Conservation (phyloP, 768 basidiomycete genomes). For the Tricholoma terreum region DNA sequence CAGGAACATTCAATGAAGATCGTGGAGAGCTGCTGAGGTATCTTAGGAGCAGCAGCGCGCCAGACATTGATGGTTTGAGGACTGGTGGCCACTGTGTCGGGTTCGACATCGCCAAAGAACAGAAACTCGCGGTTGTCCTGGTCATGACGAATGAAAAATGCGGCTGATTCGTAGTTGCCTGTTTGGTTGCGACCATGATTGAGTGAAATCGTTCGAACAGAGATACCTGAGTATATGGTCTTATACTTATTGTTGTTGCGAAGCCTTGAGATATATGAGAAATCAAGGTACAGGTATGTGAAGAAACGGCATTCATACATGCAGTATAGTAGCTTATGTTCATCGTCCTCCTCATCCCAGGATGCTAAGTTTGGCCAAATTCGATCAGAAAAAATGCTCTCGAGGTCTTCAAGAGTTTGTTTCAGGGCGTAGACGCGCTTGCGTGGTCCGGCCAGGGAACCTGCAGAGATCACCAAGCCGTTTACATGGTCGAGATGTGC, state of each 20-base stretch:
- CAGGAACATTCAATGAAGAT: slow-evolving; percentile 97
- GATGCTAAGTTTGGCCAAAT: slow-evolving; percentile 87
- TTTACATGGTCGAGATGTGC: slow-evolving; percentile 90
- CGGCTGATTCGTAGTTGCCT: slow-evolving; percentile 70
- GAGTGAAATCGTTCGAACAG: slow-evolving; percentile 65
- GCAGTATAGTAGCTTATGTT: slow-evolving; percentile 59
- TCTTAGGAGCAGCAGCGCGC: slow-evolving; percentile 75
- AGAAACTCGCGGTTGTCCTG: slow-evolving; percentile 66
- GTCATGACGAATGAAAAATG: slow-evolving; percentile 81
- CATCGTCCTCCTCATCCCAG: slow-evolving; percentile 61
- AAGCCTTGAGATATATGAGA: slow-evolving; percentile 46
- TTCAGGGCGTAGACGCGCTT: slow-evolving; percentile 63
- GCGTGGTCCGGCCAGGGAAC: slow-evolving; percentile 58
- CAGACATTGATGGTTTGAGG: slow-evolving; percentile 73
- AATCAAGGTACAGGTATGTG: slow-evolving; percentile 3
- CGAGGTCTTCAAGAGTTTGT: slow-evolving; percentile 64
- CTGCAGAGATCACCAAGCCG: slow-evolving; percentile 80
- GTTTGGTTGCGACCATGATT: slow-evolving; percentile 63
- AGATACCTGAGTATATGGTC: slow-evolving; percentile 49
- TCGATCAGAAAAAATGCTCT: slow-evolving; percentile 70
- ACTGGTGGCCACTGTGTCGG: slow-evolving; percentile 61
- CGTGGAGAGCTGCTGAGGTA: slow-evolving; percentile 64
- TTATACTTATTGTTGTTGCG: slow-evolving; percentile 51
- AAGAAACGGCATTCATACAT: slow-evolving; percentile 42
- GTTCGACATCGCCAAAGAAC: slow-evolving; percentile 95